Evolutionary conservation across 1,284 basidiomycete species (phyloP), one percentile per base, ranked within the genome.

Genomic region (Dichomitus squalens): DNA sequence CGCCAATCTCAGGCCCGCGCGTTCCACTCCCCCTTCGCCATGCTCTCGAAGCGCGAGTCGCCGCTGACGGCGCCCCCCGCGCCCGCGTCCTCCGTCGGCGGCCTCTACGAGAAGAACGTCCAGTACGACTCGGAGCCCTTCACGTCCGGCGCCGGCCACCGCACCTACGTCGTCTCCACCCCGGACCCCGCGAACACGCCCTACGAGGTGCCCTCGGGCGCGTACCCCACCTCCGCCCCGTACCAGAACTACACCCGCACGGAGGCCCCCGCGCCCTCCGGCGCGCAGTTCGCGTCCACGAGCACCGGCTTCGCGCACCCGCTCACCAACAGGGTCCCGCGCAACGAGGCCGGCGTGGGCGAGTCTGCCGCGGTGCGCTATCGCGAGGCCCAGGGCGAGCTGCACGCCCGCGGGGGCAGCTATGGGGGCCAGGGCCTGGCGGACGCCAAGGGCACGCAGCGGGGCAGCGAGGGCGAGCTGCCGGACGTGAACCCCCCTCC

Each of bases 131-230:
- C 79, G 27, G 83, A 86, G 61, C 79, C 82, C 0, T 67, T 75
- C 52, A 20, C 71, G n/a, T 73, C 77, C 16, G 68, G 72, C 35
- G 67, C 73, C 25, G 80, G 82, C 43, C 73, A 77, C 31, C 81
- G 79, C 60, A 84, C 81, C 55, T 86, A 88, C 66, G 84, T 88
- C 61, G 86, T 87, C 61, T 86, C 85, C 40, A 78, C 86, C 63
- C 86, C 86, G 31, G 85, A 87, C 69, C 77, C 80, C 36, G 74
- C 81, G 52, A 68, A 83, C 56, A 79, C 76, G 43, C 80, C 81
- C 23, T 87, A 87, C 66, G 73, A 79, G 61, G 86, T 89, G 34
- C 87, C 87, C 3, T 80, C 81, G 9, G 87, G 87, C 60, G 87
- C 87, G 11, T 89, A 85, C 72, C 82, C 83, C 52, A 79, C 79